These are phyloP conservation scores for Marasmius tenuissimus DNA, from an alignment of 1,284 basidiomycete species.

Conservation along the genomic window DNA sequence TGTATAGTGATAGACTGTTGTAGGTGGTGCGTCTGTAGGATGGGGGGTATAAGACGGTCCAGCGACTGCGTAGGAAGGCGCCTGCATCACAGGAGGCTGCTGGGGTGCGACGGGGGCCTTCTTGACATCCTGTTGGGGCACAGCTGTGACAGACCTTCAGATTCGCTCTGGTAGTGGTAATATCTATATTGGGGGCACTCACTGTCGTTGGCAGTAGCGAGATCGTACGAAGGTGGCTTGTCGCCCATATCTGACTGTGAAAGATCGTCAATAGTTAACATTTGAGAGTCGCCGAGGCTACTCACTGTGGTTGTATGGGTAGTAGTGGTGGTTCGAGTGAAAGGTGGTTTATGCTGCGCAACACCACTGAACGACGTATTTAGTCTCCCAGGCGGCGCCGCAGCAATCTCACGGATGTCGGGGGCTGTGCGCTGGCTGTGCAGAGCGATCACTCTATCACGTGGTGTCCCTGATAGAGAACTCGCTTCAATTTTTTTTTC, in stretches of 20 bases:
- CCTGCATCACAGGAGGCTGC: slow-evolving; percentile 1
- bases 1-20: slow-evolving; percentile 26
- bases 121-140: slow-evolving; percentile 19
- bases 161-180: neutral
- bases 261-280: neutral
- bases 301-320: slow-evolving; percentile 13
- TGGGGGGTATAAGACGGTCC: slow-evolving; percentile 16
- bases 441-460: neutral
- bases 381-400: neutral
- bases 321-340: neutral
- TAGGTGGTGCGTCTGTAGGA: neutral
- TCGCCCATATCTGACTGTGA: slow-evolving; percentile 16
- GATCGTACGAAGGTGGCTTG: slow-evolving; percentile 34
- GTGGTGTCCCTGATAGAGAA: neutral
- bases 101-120: neutral
- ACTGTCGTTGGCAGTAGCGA: slow-evolving; percentile 25
- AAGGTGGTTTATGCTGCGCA: neutral
- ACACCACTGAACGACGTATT: neutral
- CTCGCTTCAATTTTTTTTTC: slow-evolving; percentile 4
- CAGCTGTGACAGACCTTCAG: neutral
- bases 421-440: neutral
- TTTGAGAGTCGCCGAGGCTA: neutral
- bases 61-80: slow-evolving; percentile 12
- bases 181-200: slow-evolving; percentile 7
- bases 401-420: neutral